Percentiles rank a stretch among this genome's conserved stretches.
Evolutionary conservation across 306 rosid species (phyloP).

Genomic region (Sophora flavescens): DNA sequence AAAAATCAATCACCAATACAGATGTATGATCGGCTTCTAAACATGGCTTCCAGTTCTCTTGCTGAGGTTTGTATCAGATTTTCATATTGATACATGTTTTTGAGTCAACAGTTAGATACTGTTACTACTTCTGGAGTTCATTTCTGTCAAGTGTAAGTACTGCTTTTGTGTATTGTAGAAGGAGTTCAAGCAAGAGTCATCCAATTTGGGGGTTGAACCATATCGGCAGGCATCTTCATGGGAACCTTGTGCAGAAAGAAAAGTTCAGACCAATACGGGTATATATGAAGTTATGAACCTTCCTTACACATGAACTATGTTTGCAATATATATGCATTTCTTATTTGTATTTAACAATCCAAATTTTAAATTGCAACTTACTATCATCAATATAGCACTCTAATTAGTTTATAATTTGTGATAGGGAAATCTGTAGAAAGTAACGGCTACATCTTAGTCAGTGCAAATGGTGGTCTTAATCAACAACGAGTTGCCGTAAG

Average conservation of each 20-base stretch:
- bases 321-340: background rate
- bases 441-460: slow-evolving; percentile 87
- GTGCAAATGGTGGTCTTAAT: slow-evolving; percentile 99
- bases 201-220: slow-evolving; percentile 77
- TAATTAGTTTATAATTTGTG: slow-evolving; percentile 40
- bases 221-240: slow-evolving; percentile 60
- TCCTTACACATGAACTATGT: background rate
- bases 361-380: background rate
- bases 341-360: background rate
- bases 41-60: slow-evolving; percentile 76
- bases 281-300: slow-evolving; percentile 18
- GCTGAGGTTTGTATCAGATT: slow-evolving; percentile 66
- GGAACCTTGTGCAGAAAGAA: slow-evolving; percentile 72
- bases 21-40: slow-evolving; percentile 82
- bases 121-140: background rate
- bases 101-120: slow-evolving; percentile 13
- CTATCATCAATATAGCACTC: background rate
- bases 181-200: slow-evolving; percentile 73
- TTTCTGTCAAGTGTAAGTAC: slow-evolving; percentile 12
- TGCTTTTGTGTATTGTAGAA: slow-evolving; percentile 55
- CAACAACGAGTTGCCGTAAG: slow-evolving; percentile 99
- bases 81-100: slow-evolving; percentile 27
- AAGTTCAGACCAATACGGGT: slow-evolving; percentile 58
- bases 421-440: slow-evolving; percentile 60
- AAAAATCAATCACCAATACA: slow-evolving; percentile 58